These are phyloP conservation scores for Rhodamnia argentea DNA, from an alignment of 345 rosid genomes.

Conservation along the genomic window DNA sequence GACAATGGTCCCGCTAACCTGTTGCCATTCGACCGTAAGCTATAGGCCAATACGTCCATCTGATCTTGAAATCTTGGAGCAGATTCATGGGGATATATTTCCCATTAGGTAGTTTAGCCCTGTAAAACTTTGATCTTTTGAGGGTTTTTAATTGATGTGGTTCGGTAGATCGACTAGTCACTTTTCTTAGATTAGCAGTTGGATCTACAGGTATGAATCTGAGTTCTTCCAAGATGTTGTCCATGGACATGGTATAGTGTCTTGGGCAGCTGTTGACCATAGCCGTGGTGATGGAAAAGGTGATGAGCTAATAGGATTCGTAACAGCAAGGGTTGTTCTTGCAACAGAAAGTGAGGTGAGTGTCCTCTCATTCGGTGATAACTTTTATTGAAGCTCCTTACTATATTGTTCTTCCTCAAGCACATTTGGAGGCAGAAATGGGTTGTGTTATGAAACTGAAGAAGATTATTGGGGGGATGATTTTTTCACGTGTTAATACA, in stretches of 20 bases:
- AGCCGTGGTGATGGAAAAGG: slow-evolving; percentile 53
- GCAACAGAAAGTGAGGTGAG: slow-evolving; percentile 82
- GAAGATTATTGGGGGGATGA: background rate
- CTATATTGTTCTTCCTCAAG: background rate
- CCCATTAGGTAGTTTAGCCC: slow-evolving; percentile 55
- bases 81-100: slow-evolving; percentile 64
- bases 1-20: slow-evolving; percentile 34
- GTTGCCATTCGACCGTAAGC: slow-evolving; percentile 49
- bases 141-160: background rate
- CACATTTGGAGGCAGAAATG: background rate
- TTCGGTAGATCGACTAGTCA: background rate
- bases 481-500: background rate
- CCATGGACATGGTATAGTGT: slow-evolving; percentile 58
- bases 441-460: background rate
- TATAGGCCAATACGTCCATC: slow-evolving; percentile 62
- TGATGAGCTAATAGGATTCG: slow-evolving; percentile 87
- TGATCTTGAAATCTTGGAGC: slow-evolving; percentile 65
- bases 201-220: slow-evolving; percentile 69
- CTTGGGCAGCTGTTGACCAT: slow-evolving; percentile 94
- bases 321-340: slow-evolving; percentile 63
- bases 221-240: slow-evolving; percentile 91
- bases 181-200: background rate
- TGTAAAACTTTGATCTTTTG: background rate
- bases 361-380: background rate
- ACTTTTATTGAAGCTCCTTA: background rate